Conservation (phyloP, 106 monocot genomes). For the Alisma plantagoaquatica region DNA sequence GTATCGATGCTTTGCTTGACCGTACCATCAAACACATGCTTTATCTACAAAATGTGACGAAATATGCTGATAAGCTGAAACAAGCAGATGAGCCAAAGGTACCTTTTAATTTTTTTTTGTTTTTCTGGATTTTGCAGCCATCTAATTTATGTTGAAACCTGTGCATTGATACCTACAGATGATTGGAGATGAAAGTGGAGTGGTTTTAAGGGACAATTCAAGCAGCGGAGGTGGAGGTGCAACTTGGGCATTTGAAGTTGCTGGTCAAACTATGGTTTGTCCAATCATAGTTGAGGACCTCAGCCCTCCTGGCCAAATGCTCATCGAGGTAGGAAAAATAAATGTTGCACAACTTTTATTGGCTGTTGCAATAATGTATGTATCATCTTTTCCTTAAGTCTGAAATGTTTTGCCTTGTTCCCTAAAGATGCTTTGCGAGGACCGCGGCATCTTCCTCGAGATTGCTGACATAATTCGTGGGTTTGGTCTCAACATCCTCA, state of each 20-base stretch:
- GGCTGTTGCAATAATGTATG: too few species aligned
- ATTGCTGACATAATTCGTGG: slow-evolving; percentile 90
- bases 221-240: slow-evolving; percentile 40
- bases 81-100: slow-evolving; percentile 84
- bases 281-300: slow-evolving; percentile 87
- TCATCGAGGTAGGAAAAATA: slow-evolving; percentile 68
- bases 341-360: too few species aligned
- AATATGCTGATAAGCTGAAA: slow-evolving; percentile 87
- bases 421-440: slow-evolving; percentile 90
- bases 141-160: too few species aligned
- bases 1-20: slow-evolving; percentile 92
- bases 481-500: slow-evolving; percentile 83
- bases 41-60: slow-evolving; percentile 82
- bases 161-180: slow-evolving; percentile 30
- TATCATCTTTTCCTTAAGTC: background rate
- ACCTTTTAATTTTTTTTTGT: background rate
- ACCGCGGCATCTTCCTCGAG: slow-evolving; percentile 87
- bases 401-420: background rate
- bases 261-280: slow-evolving; percentile 90
- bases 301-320: slow-evolving; percentile 88
- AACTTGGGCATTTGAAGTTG: slow-evolving; percentile 98
- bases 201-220: slow-evolving; percentile 69
- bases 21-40: slow-evolving; percentile 97
- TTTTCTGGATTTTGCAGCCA: background rate
- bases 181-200: slow-evolving; percentile 71